Evolutionary conservation across 2,329 filamentous ascomycete genomes (phyloP), one percentile per base, ranked within the genome.

Genomic region (Paraconiothyrium sp.): DNA sequence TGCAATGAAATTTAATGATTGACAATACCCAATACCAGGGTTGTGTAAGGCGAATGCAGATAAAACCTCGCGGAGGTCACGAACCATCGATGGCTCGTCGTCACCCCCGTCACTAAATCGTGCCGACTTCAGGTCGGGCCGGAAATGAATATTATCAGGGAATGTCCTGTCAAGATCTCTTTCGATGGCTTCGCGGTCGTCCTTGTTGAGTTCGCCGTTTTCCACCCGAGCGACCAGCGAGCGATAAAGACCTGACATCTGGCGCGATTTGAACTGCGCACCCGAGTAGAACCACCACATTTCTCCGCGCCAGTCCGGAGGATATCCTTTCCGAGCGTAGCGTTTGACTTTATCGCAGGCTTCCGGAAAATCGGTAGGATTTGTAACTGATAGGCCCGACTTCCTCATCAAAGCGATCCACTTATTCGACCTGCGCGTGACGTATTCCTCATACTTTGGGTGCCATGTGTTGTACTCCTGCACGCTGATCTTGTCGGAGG

Each of bases 281-380:
- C 93, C 93, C 11, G 93, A 93, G 76, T 97, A 98, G 81, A 92
- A 97, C 78, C 97, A 98, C 94, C 94, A 98, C 49, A 94, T 94
- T 6, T 92, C 91, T n/a, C 94, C 94, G 72, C 94, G 88, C 89
- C 93, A 97, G 67, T 97, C 93, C 0, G 94, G 92, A 3, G 94
- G 94, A 54, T 97, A 94, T 16, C 94, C 94, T 78, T 97, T 98
- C 55, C 94, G 89, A 52, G 97, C 88, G 75, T 95, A 97, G 20
- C 93, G 87, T 80, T 96, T 97, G 47, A 95, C 88, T 79, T 96
- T 97, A 49, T 89, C 87, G 54, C 89, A 92, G 57, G 89, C 90
- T 1, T 90, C 86, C 0, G 94, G 94, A 69, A 98, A 98, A 2
- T 88, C 86, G 41, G 87, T 88, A 1, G 93, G 94, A 4, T 87